Evolutionary conservation across 2,329 filamentous ascomycete species (phyloP).

Genomic region (Cryphonectria carpinicola): DNA sequence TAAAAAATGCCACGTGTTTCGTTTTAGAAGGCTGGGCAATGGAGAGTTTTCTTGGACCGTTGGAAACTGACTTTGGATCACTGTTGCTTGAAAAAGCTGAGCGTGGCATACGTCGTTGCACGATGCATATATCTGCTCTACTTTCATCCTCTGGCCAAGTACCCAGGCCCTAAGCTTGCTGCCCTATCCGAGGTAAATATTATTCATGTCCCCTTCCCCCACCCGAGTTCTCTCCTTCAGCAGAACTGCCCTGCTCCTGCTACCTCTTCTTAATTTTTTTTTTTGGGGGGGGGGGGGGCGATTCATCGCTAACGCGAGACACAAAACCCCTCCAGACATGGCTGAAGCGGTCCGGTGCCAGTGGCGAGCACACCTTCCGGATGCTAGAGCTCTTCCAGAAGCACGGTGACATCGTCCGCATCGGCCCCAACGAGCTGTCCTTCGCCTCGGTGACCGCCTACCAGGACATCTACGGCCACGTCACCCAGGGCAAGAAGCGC

Average conservation of each 20-base stretch:
- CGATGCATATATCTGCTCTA: conserved; percentile 22
- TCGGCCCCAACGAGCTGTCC: conserved; percentile 18
- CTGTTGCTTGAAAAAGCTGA: neutral
- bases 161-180: conserved; percentile 18
- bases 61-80: neutral
- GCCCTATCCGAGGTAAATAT: conserved; percentile 2
- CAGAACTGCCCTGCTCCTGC: too few species aligned
- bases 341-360: conserved; percentile 8
- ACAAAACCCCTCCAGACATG: neutral
- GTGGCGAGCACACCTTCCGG: conserved; percentile 12
- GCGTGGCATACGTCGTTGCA: neutral
- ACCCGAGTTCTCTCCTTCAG: too few species aligned
- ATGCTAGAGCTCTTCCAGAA: conserved; percentile 20
- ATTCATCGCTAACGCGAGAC: neutral
- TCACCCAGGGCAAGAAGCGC: conserved; percentile 14
- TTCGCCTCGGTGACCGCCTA: conserved; percentile 14
- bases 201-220: neutral
- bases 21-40: too few species aligned
- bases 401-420: conserved; percentile 28
- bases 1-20: neutral
- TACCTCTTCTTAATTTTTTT: too few species aligned
- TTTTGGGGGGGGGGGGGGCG: too few species aligned
- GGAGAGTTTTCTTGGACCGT: too few species aligned
- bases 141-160: conserved; percentile 26
- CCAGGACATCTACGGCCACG: conserved; percentile 28